Conservation (phyloP, 2,329 filamentous ascomycete genomes). For the Ceratocystis cacaofunesta region DNA sequence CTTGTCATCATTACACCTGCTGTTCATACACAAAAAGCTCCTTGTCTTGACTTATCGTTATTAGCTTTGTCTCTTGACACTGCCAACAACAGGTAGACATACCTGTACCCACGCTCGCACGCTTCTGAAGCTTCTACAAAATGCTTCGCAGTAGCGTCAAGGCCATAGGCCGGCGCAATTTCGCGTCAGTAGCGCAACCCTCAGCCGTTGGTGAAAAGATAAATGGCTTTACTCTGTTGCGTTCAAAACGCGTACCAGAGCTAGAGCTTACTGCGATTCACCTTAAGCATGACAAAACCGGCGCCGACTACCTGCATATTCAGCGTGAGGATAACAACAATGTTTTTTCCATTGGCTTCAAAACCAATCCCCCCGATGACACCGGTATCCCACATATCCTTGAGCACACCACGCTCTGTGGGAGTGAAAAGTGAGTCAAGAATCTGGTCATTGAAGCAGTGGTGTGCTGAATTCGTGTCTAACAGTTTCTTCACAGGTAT, state of each 20-base stretch:
- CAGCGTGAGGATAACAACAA: slow-evolving; percentile 94
- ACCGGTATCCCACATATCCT: slow-evolving; percentile 94
- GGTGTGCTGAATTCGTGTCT: slow-evolving; percentile 19
- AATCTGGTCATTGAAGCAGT: not conserved
- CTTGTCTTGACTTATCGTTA: not conserved
- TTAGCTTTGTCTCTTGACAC: not conserved
- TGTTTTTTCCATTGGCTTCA: slow-evolving; percentile 98
- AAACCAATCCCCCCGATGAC: slow-evolving; percentile 93
- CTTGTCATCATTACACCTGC: not conserved
- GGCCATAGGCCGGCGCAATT: slow-evolving; percentile 14
- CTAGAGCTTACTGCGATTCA: slow-evolving; percentile 83
- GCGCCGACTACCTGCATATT: slow-evolving; percentile 90
- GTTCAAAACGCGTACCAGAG: slow-evolving; percentile 85
- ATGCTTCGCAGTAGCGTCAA: slow-evolving; percentile 16
- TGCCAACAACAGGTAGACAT: not conserved
- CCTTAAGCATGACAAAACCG: slow-evolving; percentile 85
- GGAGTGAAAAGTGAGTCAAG: slow-evolving; percentile 63
- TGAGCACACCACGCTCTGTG: slow-evolving; percentile 92
- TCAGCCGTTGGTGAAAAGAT: slow-evolving; percentile 72
- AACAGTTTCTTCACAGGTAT: slow-evolving; percentile 43
- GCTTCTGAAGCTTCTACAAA: not conserved
- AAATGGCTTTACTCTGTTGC: slow-evolving; percentile 82
- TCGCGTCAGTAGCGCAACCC: slow-evolving; percentile 15
- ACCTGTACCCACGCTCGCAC: not conserved
- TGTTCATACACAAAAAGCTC: not conserved